These are phyloP conservation scores for Antitrichia curtipendula DNA, from an alignment of 225 moss, liverwort and hornwort genomes.

Conservation along the genomic window DNA sequence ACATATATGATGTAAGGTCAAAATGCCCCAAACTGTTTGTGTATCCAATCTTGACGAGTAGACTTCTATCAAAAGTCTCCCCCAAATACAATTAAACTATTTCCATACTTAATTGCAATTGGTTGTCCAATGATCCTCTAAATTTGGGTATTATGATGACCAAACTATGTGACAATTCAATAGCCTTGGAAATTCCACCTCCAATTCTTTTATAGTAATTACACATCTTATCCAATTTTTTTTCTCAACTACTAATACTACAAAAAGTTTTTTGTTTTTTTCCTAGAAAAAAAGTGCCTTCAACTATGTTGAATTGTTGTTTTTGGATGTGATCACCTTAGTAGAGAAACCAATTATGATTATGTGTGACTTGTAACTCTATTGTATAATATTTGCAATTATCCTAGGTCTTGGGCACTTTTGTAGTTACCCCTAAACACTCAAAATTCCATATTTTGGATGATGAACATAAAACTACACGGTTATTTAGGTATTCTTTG, in stretches of 20 bases:
- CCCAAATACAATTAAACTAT: background rate
- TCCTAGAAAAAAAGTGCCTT: too few species aligned
- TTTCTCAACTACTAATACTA: background rate
- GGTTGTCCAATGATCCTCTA: background rate
- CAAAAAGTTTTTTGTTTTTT: too few species aligned
- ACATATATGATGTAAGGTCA: too few species aligned
- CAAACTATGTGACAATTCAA: rapidly evolving
- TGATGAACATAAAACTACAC: too few species aligned
- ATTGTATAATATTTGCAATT: background rate
- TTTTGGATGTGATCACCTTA: background rate
- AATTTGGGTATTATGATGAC: background rate
- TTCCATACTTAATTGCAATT: background rate
- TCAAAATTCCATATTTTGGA: too few species aligned
- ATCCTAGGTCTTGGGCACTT: background rate
- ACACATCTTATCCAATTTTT: too few species aligned
- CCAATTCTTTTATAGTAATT: background rate
- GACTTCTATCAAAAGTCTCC: background rate
- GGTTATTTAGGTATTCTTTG: background rate
- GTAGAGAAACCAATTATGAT: background rate
- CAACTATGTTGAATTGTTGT: background rate
- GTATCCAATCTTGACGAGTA: background rate
- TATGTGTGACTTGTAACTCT: background rate
- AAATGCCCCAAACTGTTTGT: background rate
- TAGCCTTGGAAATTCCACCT: rapidly evolving
- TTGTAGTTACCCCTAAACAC: background rate